These are phyloP conservation scores for Allantophomopsis lycopodina DNA, from an alignment of 2,329 filamentous ascomycete species.

Conservation along the genomic window DNA sequence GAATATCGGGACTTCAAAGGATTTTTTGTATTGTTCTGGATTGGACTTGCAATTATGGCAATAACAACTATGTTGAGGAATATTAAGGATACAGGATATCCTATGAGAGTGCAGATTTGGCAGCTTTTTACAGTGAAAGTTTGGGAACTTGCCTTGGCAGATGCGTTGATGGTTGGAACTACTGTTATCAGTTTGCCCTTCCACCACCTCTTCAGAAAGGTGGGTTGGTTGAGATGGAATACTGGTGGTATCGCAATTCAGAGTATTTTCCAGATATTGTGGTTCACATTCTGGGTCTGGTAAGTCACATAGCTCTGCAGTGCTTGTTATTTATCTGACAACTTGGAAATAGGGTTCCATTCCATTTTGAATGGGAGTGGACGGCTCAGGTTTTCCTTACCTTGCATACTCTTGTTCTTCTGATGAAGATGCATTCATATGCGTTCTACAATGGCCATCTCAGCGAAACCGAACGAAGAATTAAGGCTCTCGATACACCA, in stretches of 20 bases:
- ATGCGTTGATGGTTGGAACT: constrained; percentile 71
- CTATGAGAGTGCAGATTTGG: constrained; percentile 79
- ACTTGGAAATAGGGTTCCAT: constrained; percentile 46
- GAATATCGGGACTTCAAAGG: constrained; percentile 91
- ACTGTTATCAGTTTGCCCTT: constrained; percentile 62
- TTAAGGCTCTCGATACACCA: constrained; percentile 68
- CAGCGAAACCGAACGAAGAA: constrained; percentile 69
- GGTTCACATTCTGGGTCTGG: constrained; percentile 73
- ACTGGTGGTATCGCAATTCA: constrained; percentile 70
- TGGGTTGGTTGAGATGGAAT: constrained; percentile 53
- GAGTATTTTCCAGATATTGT: constrained; percentile 64
- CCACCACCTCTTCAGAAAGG: constrained; percentile 50
- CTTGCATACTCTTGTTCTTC: constrained; percentile 75
- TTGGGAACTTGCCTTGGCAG: constrained; percentile 72
- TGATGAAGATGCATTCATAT: constrained; percentile 99
- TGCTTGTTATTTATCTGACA: constrained; percentile 7
- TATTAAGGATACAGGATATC: constrained; percentile 83
- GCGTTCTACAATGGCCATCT: constrained; percentile 97
- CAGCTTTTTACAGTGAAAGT: constrained; percentile 76
- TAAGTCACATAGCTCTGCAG: constrained; percentile 20
- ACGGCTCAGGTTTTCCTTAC: constrained; percentile 92
- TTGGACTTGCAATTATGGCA: constrained; percentile 91
- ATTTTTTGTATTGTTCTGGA: constrained; percentile 98
- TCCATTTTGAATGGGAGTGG: constrained; percentile 84
- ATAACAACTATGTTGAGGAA: constrained; percentile 89